phyloP scores from a whole-genome alignment of 768 basidiomycete genomes.

The Kwoniella pini region DNA sequence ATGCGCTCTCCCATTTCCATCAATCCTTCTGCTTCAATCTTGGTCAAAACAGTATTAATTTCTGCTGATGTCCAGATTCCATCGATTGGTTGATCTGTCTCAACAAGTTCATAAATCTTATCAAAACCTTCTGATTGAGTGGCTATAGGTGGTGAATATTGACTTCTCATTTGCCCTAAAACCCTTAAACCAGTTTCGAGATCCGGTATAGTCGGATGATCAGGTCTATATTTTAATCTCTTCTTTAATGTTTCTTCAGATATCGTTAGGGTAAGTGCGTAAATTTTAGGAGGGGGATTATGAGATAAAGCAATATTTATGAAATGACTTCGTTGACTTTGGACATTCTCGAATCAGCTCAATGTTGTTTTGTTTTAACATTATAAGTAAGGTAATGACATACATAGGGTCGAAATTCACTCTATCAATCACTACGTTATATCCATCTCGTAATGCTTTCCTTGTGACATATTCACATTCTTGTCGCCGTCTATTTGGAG shows the following conservation, averaged over 20 bases:
- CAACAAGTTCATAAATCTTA: conserved; percentile 29
- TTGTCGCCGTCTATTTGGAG: conserved; percentile 40
- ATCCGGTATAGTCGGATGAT: conserved; percentile 49
- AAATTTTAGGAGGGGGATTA: conserved; percentile 24
- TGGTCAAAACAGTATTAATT: neutral
- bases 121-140: conserved; percentile 46
- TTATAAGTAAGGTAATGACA: conserved; percentile 17
- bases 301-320: conserved; percentile 34
- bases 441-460: conserved; percentile 29
- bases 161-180: conserved; percentile 39
- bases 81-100: conserved; percentile 27
- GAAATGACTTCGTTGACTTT: conserved; percentile 52
- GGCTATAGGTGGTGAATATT: conserved; percentile 34
- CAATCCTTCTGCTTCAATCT: neutral
- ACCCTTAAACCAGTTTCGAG: conserved; percentile 41
- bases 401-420: conserved; percentile 50
- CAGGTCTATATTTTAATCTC: conserved; percentile 30
- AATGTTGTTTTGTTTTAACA: neutral
- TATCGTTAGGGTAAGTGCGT: conserved; percentile 29
- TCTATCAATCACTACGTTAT: conserved; percentile 51
- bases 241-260: conserved; percentile 29
- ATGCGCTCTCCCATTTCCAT: neutral
- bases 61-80: conserved; percentile 26
- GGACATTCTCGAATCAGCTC: neutral
- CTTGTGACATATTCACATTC: conserved; percentile 46